Conservation (phyloP, 2,329 filamentous ascomycete species). For the Penicillium brasilianum region DNA sequence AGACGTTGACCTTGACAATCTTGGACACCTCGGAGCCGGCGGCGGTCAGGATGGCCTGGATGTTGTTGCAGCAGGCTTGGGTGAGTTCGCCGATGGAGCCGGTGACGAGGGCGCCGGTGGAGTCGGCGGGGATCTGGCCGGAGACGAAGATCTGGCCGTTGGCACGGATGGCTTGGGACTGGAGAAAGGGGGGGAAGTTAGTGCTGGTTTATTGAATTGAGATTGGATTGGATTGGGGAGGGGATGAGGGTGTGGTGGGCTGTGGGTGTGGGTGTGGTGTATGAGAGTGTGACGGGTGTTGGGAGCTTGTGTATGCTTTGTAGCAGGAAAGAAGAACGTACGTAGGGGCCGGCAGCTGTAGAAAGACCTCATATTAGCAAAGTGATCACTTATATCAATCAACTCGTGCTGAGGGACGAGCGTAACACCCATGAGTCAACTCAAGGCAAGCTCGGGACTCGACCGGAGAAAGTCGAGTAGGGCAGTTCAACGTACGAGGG, state of each 20-base stretch:
- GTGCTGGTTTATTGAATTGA: not conserved
- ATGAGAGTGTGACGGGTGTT: not conserved
- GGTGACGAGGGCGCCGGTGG: slow-evolving; percentile 63
- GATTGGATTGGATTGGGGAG: slow-evolving; percentile 7
- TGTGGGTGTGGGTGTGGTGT: too few relatives aligned
- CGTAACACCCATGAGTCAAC: not conserved
- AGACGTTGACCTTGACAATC: slow-evolving; percentile 86
- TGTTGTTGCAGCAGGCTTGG: slow-evolving; percentile 74
- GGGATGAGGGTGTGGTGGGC: too few relatives aligned
- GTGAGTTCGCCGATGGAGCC: slow-evolving; percentile 72
- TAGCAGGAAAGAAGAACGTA: slow-evolving; percentile 35
- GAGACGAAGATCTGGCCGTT: slow-evolving; percentile 73
- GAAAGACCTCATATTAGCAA: slow-evolving; percentile 18
- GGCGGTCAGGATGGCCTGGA: slow-evolving; percentile 80
- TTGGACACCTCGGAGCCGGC: slow-evolving; percentile 78
- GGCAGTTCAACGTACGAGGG: slow-evolving; percentile 46
- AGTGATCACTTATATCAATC: not conserved
- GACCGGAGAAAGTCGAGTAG: not conserved
- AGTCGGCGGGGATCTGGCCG: slow-evolving; percentile 76
- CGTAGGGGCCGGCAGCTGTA: slow-evolving; percentile 51
- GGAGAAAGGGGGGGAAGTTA: not conserved
- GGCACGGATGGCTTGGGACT: slow-evolving; percentile 68
- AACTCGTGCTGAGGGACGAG: not conserved
- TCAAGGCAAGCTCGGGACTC: not conserved
- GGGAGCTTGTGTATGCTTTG: not conserved